Base-by-base conservation (phyloP, 2,329 filamentous ascomycete species). In the Fusarium falciforme region DNA sequence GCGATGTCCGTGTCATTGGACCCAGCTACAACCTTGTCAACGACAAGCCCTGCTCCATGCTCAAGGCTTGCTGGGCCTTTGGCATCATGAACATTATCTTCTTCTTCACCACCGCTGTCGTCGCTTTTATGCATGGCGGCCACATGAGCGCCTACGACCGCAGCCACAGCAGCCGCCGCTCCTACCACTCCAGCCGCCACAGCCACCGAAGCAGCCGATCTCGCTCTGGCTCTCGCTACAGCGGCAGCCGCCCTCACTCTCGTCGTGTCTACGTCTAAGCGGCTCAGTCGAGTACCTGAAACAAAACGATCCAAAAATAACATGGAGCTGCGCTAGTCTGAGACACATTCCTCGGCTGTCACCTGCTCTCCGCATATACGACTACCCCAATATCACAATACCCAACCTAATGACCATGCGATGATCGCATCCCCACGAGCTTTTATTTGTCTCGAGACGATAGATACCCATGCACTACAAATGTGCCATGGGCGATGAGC, bases 21-120 rank as follows among this genome's bases (percentile, higher is more conserved):
- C 86, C 86, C 57, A 84, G 83, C 61, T 87, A 90, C 67, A 82
- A 87, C 47, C 79, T 91, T 44, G 82, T 88, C 62, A 82, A 91
- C 40, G 88, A 94, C 83, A 96, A 96, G 87, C 90, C 91, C 6
- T 98, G 96, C 84, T 90, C 93, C 59, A 96, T 98, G 94, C 90
- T 98, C 79, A 98, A 98, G 89, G 93, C 95, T 1, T 89, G 87
- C 75, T 98, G 94, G 84, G 96, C 94, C 4, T 92, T 98, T 76
- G 94, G 90, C 58, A 98, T 98, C 82, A 97, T 98, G 88, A 94
- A 96, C 82, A 86, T 87, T 75, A 85, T 96, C 73, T 92, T 95
- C 81, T 98, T 97, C 84, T 92, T 93, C 81, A 86, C 93, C 79
- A 96, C 94, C 5, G 89, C 90, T 61, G 83, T 96, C 31, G 86